Evolutionary conservation across 768 basidiomycete species (phyloP).

Genomic region (Tricholoma saponaceum): DNA sequence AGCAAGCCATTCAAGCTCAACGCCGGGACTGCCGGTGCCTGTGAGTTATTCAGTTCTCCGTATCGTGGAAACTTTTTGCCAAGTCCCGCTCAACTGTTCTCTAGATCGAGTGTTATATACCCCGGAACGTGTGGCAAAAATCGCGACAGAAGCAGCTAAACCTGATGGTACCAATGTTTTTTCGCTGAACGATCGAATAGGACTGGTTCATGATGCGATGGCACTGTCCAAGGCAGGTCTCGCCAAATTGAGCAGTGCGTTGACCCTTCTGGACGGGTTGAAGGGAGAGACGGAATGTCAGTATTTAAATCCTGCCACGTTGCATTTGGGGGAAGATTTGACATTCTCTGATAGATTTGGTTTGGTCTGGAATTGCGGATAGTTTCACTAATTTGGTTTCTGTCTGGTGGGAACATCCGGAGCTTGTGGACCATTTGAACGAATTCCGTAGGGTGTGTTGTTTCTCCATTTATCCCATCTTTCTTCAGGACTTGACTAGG

Average conservation of each 20-base stretch:
- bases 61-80: not conserved
- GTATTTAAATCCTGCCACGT: slow-evolving; percentile 19
- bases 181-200: slow-evolving; percentile 82
- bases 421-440: slow-evolving; percentile 49
- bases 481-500: not conserved
- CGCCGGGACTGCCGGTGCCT: slow-evolving; percentile 83
- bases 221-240: slow-evolving; percentile 81
- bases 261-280: slow-evolving; percentile 71
- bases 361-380: slow-evolving; percentile 69
- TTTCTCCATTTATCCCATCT: not conserved
- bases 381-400: slow-evolving; percentile 51
- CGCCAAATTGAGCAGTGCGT: slow-evolving; percentile 67
- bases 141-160: slow-evolving; percentile 76
- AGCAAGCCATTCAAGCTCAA: slow-evolving; percentile 86
- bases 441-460: slow-evolving; percentile 53
- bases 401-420: slow-evolving; percentile 82
- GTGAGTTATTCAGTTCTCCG: slow-evolving; percentile 41
- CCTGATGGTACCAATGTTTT: slow-evolving; percentile 37
- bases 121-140: slow-evolving; percentile 69
- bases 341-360: slow-evolving; percentile 50
- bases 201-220: slow-evolving; percentile 79
- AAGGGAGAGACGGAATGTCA: slow-evolving; percentile 74
- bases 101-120: slow-evolving; percentile 85
- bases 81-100: slow-evolving; percentile 1
- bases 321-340: not conserved